phyloP scores from a whole-genome alignment of 2,329 filamentous ascomycete genomes.

The Xylaria sp. region DNA sequence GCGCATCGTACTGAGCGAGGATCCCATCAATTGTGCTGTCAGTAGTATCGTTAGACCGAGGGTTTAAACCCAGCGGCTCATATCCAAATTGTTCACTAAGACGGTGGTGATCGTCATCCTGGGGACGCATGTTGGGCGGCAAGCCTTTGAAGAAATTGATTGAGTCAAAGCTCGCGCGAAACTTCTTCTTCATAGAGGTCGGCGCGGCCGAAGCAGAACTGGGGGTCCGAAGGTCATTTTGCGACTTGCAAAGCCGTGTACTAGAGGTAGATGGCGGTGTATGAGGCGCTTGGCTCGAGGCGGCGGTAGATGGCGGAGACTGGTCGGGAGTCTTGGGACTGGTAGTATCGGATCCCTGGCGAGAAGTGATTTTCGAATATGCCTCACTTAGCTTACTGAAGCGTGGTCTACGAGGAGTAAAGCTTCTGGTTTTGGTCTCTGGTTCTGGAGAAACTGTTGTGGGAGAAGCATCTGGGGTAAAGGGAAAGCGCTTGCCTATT shows the following conservation, averaged over 20 bases:
- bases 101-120: not conserved
- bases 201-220: constrained; percentile 9
- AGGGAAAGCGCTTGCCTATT: constrained; percentile 16
- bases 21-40: constrained; percentile 43
- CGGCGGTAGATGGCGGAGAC: constrained; percentile 2
- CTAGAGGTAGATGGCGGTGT: not conserved
- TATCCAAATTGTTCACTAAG: constrained; percentile 9
- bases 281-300: not conserved
- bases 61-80: constrained; percentile 1
- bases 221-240: constrained; percentile 24
- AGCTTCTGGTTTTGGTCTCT: constrained; percentile 10
- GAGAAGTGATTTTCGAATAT: constrained; percentile 46
- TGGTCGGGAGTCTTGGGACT: constrained; percentile 15
- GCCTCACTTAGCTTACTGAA: constrained; percentile 48
- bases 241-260: constrained; percentile 8
- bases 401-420: constrained; percentile 42
- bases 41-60: constrained; percentile 30
- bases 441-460: not conserved
- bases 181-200: constrained; percentile 16
- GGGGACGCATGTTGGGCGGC: not conserved
- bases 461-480: not conserved
- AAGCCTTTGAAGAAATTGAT: not conserved
- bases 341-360: constrained; percentile 24
- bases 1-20: constrained; percentile 39
- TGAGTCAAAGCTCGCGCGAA: not conserved